Evolutionary conservation across 2,329 filamentous ascomycete genomes (phyloP).

Genomic region (Botrytis byssoidea): DNA sequence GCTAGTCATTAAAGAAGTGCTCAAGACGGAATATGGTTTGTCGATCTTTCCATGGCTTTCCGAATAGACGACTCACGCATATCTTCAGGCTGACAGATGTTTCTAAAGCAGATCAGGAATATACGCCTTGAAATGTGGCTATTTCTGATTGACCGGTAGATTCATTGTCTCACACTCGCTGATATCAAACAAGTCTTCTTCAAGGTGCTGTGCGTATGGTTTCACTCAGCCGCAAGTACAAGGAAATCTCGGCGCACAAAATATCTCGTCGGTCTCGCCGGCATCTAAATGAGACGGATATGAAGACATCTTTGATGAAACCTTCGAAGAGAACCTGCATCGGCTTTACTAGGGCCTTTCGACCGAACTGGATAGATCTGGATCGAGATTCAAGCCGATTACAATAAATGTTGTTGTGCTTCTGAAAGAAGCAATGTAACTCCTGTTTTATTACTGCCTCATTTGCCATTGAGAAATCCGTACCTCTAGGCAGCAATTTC

Average conservation of each 20-base stretch:
- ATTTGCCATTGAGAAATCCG: background rate
- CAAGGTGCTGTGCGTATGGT: slow-evolving; percentile 4
- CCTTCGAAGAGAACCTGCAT: background rate
- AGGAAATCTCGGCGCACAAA: background rate
- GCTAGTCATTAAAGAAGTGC: slow-evolving; percentile 2
- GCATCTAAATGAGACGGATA: background rate
- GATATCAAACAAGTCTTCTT: background rate
- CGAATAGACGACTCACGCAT: background rate
- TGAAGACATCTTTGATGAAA: background rate
- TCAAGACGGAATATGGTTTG: background rate
- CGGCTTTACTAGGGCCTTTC: background rate
- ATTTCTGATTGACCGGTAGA: slow-evolving; percentile 4
- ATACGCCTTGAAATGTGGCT: slow-evolving; percentile 14
- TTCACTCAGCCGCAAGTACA: slow-evolving; percentile 9
- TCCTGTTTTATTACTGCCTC: background rate
- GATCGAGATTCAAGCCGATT: background rate
- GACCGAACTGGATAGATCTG: background rate
- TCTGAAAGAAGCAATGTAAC: background rate
- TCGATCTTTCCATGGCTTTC: slow-evolving; percentile 10
- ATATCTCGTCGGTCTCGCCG: background rate
- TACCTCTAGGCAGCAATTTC: background rate
- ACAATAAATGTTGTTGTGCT: background rate
- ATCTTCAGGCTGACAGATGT: slow-evolving; percentile 7
- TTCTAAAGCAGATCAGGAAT: background rate
- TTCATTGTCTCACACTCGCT: background rate